A percentile compares a stretch with the other conserved stretches of the same genome.
These are phyloP conservation scores for Scheffersomyces segobiensis DNA, from an alignment of 1,139 yeast genomes.

Conservation along the genomic window DNA sequence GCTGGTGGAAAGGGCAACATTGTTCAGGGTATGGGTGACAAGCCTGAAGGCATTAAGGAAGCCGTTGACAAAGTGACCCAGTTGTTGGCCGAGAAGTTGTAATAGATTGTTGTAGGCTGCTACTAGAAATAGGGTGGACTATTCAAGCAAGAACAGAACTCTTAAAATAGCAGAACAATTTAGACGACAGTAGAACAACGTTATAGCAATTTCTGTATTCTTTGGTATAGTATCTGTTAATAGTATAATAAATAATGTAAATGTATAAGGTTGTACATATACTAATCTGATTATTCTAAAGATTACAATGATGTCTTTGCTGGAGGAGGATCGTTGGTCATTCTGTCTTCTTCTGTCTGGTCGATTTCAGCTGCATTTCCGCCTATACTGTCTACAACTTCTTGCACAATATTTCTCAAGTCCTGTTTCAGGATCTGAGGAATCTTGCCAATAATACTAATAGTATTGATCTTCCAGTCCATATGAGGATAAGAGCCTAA, in stretches of 20 bases:
- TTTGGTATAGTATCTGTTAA: background rate
- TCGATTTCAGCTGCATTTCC: constrained; percentile 56
- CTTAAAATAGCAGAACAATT: background rate
- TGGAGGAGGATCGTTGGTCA: constrained; percentile 8
- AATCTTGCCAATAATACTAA: constrained; percentile 65
- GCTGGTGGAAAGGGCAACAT: constrained; percentile 98
- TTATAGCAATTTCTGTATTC: background rate
- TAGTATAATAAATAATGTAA: background rate
- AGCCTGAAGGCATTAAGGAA: constrained; percentile 61
- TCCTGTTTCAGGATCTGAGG: constrained; percentile 19
- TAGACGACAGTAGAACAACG: background rate
- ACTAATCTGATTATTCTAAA: background rate
- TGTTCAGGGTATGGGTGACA: constrained; percentile 96
- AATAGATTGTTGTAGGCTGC: constrained; percentile 3
- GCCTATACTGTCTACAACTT: constrained; percentile 42
- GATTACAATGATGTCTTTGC: background rate
- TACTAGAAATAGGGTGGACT: background rate
- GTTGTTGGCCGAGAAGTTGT: constrained; percentile 59
- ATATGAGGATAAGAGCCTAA: constrained; percentile 86
- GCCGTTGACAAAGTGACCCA: constrained; percentile 73
- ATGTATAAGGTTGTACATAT: background rate
- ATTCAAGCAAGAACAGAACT: background rate
- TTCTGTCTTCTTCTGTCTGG: constrained; percentile 52
- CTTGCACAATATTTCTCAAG: constrained; percentile 47
- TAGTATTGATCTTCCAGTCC: constrained; percentile 60